Conservation (phyloP, 2,329 filamentous ascomycete genomes). For the Xylaria multiplex region DNA sequence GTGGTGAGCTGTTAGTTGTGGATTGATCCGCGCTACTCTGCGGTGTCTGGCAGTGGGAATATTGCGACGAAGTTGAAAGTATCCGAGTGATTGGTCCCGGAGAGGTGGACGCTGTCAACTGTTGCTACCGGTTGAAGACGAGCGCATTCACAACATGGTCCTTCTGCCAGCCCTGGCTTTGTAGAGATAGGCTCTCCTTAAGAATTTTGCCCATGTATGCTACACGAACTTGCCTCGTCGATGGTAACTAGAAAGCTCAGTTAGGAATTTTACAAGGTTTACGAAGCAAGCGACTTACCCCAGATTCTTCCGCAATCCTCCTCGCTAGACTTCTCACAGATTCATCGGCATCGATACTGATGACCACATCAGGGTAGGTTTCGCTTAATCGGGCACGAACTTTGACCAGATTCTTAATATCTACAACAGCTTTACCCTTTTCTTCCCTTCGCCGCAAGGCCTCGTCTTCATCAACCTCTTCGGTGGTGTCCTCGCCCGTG, state of each 20-base stretch:
- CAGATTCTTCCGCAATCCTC: conserved; percentile 70
- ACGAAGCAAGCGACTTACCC: conserved; percentile 59
- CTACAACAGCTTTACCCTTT: conserved; percentile 67
- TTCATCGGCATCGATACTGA: conserved; percentile 69
- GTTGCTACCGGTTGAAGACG: conserved; percentile 63
- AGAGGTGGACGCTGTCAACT: conserved; percentile 27
- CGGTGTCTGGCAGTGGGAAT: not conserved
- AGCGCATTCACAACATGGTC: conserved; percentile 82
- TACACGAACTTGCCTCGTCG: conserved; percentile 71
- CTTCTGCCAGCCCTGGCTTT: conserved; percentile 77
- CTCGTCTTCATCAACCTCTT: conserved; percentile 50
- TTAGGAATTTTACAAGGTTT: conserved; percentile 15
- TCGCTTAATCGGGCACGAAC: conserved; percentile 74
- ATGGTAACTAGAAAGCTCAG: conserved; percentile 60
- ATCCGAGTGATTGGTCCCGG: conserved; percentile 3
- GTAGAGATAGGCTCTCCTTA: conserved; percentile 72
- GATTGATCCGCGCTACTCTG: conserved; percentile 9
- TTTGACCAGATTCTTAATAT: conserved; percentile 64
- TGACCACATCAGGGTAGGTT: conserved; percentile 69
- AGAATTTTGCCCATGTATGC: conserved; percentile 85
- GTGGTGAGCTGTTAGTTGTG: not conserved
- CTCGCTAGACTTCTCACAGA: conserved; percentile 70
- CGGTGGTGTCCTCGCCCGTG: conserved; percentile 44
- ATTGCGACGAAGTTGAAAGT: conserved; percentile 12
- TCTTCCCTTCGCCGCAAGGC: conserved; percentile 59